Conservation (phyloP, 345 rosid species). For the thale cress (Arabidopsis thaliana) region DNA sequence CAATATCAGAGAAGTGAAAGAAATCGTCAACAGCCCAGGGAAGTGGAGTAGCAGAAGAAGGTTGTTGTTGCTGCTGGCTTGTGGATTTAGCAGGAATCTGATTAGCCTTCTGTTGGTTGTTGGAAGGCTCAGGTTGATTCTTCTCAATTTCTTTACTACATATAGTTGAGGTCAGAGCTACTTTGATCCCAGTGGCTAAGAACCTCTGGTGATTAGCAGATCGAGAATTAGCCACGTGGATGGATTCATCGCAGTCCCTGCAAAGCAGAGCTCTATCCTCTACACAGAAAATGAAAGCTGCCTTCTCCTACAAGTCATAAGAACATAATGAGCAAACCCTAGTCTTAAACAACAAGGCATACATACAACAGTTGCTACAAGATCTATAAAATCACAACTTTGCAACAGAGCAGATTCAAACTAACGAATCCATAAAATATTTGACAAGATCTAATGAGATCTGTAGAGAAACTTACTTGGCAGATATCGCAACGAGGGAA, state of each 20-base stretch:
- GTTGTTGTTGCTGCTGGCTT: conserved; percentile 47
- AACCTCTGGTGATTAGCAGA: conserved; percentile 92
- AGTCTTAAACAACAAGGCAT: not conserved
- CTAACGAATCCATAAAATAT: not conserved
- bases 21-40: conserved; percentile 85
- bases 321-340: conserved; percentile 21
- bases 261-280: conserved; percentile 97
- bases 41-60: conserved; percentile 47
- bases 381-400: conserved; percentile 1
- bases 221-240: conserved; percentile 75
- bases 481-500: conserved; percentile 95
- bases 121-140: conserved; percentile 68
- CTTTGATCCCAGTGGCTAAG: conserved; percentile 90
- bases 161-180: conserved; percentile 69
- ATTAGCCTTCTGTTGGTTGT: conserved; percentile 47
- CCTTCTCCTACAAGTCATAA: conserved; percentile 70
- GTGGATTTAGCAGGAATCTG: conserved; percentile 52
- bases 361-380: not conserved
- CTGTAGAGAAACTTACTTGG: conserved; percentile 51
- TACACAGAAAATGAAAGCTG: conserved; percentile 96
- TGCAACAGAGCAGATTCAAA: not conserved
- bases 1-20: conserved; percentile 70
- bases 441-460: not conserved
- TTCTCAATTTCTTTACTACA: conserved; percentile 55
- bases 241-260: conserved; percentile 80